These are phyloP conservation scores for Carex scoparia DNA, from an alignment of 176 grass and related monocot genomes.

Conservation along the genomic window DNA sequence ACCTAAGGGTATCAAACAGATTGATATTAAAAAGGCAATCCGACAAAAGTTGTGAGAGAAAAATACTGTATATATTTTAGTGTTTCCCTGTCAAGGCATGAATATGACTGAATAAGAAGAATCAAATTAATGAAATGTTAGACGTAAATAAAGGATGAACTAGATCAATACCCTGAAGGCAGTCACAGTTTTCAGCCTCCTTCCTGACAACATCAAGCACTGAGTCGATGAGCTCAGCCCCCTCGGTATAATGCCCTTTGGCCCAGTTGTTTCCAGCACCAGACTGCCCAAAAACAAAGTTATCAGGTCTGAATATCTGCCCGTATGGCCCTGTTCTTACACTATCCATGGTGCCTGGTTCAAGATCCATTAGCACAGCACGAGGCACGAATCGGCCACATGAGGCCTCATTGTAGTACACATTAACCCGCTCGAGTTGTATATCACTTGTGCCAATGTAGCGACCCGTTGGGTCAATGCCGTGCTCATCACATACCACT, in stretches of 20 bases:
- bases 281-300: conserved; percentile 72
- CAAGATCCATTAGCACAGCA: conserved; percentile 79
- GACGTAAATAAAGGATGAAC: neutral
- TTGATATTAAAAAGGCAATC: neutral
- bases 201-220: conserved; percentile 78
- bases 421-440: conserved; percentile 74
- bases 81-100: neutral
- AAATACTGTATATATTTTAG: neutral
- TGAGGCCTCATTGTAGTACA: conserved; percentile 78
- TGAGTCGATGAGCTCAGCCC: conserved; percentile 69
- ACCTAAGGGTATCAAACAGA: neutral
- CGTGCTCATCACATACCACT: conserved; percentile 70
- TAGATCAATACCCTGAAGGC: conserved; percentile 53
- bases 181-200: conserved; percentile 82
- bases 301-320: conserved; percentile 75
- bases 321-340: conserved; percentile 59
- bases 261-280: conserved; percentile 83
- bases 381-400: conserved; percentile 58
- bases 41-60: neutral
- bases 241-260: conserved; percentile 74
- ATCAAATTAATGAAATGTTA: no score
- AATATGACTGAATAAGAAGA: neutral
- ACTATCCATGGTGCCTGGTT: conserved; percentile 77
- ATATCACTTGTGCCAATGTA: conserved; percentile 47
- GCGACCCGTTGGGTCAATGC: conserved; percentile 49